These are phyloP conservation scores for Ziziphus jujuba DNA, from an alignment of 306 rosid genomes.

Conservation along the genomic window DNA sequence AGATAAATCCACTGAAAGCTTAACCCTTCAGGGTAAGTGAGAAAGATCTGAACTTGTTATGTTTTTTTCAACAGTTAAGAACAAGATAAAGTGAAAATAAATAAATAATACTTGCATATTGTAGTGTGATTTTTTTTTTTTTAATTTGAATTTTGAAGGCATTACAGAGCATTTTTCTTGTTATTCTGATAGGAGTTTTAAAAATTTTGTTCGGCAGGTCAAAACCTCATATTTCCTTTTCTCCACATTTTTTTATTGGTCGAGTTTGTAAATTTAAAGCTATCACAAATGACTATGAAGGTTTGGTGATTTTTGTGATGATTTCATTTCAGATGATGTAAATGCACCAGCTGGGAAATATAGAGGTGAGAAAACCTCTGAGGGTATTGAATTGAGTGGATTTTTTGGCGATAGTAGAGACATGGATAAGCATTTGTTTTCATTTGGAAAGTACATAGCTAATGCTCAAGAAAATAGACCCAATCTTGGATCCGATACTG, in stretches of 20 bases:
- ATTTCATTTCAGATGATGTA: constrained; percentile 36
- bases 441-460: constrained; percentile 26
- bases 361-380: constrained; percentile 39
- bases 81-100: neutral
- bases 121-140: no score
- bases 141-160: neutral
- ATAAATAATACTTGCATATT: no score
- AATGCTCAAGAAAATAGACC: constrained; percentile 27
- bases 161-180: neutral
- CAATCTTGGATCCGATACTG: constrained; percentile 38
- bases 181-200: neutral
- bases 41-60: constrained; percentile 3
- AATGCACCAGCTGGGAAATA: constrained; percentile 33
- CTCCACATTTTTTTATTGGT: neutral
- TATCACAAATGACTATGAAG: neutral
- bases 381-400: constrained; percentile 46
- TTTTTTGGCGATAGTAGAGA: constrained; percentile 41
- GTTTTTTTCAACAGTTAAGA: neutral
- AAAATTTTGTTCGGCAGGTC: neutral
- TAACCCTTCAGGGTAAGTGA: constrained; percentile 33
- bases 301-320: constrained; percentile 6
- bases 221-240: no score
- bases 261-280: neutral
- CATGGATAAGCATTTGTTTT: constrained; percentile 30
- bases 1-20: constrained; percentile 27